Percentiles rank a stretch among this genome's conserved stretches.
phyloP scores from a whole-genome alignment of 106 monocot genomes.

The Dendrobium nobile region DNA sequence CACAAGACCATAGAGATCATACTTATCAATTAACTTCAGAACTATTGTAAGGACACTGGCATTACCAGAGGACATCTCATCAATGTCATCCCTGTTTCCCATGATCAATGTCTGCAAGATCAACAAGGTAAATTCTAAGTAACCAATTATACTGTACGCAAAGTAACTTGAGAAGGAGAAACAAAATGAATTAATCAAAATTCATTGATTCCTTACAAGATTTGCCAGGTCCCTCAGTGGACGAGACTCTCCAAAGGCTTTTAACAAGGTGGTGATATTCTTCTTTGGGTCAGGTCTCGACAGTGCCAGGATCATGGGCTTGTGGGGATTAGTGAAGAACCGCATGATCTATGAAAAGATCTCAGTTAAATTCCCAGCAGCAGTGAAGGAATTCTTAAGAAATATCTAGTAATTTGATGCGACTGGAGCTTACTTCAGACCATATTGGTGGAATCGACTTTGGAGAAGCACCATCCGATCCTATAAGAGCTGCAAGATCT shows the following conservation, averaged over 20 bases:
- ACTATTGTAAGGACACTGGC: conserved; percentile 78
- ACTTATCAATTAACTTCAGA: conserved; percentile 91
- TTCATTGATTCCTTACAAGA: conserved; percentile 49
- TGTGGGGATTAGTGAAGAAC: conserved; percentile 94
- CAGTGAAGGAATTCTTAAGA: not conserved
- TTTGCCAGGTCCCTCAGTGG: conserved; percentile 85
- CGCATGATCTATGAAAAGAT: conserved; percentile 47
- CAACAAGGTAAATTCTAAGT: not conserved
- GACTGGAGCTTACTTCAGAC: conserved; percentile 43
- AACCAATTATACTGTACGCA: not conserved
- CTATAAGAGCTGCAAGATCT: conserved; percentile 35
- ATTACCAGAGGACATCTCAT: conserved; percentile 73
- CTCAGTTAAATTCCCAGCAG: not conserved
- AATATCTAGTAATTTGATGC: not conserved
- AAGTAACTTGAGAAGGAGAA: not conserved
- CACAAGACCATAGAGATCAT: conserved; percentile 88
- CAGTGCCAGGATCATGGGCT: conserved; percentile 90
- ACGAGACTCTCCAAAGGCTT: conserved; percentile 93
- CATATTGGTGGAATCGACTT: conserved; percentile 67
- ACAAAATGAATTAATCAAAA: not conserved
- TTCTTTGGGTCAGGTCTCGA: conserved; percentile 94
- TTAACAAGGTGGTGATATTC: conserved; percentile 93
- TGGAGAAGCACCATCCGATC: conserved; percentile 50
- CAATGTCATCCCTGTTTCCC: conserved; percentile 98
- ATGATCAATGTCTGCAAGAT: conserved; percentile 79